Evolutionary conservation across 805 yeast species (phyloP).

Genomic region (Maudiozyma saulgeensis): DNA sequence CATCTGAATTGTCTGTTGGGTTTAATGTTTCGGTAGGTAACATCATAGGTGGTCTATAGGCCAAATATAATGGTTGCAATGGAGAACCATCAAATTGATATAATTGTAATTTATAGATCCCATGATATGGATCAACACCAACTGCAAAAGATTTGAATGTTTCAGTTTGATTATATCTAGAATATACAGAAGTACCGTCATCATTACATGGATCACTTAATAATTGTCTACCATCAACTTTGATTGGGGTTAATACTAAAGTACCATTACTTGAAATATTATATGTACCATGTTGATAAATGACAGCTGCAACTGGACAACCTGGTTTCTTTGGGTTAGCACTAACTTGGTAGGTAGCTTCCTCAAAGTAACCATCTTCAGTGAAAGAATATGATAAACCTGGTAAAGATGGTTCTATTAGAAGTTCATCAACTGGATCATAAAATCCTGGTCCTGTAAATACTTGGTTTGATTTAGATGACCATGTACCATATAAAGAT

Average conservation of each 20-base stretch:
- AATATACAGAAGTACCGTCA: conserved; percentile 48
- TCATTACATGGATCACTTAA: conserved; percentile 80
- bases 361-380: conserved; percentile 82
- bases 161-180: conserved; percentile 63
- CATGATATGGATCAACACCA: conserved; percentile 68
- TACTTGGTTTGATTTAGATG: conserved; percentile 85
- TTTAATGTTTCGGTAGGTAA: conserved; percentile 85
- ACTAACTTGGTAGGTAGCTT: conserved; percentile 73
- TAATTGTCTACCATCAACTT: conserved; percentile 87
- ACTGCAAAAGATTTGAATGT: conserved; percentile 49
- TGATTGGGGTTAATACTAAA: conserved; percentile 59
- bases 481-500: conserved; percentile 68
- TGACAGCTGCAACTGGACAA: conserved; percentile 76
- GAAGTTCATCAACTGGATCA: conserved; percentile 90
- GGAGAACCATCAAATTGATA: conserved; percentile 71
- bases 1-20: conserved; percentile 46
- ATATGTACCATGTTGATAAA: conserved; percentile 85
- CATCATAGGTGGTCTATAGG: conserved; percentile 93
- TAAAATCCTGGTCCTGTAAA: conserved; percentile 95
- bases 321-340: conserved; percentile 64
- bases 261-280: conserved; percentile 55
- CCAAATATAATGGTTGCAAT: conserved; percentile 81
- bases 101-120: conserved; percentile 65
- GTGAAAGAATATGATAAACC: conserved; percentile 92
- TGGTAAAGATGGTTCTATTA: conserved; percentile 92